phyloP scores from a whole-genome alignment of 2,329 filamentous ascomycete species.

The Cladosporium austrohemisphaericum region DNA sequence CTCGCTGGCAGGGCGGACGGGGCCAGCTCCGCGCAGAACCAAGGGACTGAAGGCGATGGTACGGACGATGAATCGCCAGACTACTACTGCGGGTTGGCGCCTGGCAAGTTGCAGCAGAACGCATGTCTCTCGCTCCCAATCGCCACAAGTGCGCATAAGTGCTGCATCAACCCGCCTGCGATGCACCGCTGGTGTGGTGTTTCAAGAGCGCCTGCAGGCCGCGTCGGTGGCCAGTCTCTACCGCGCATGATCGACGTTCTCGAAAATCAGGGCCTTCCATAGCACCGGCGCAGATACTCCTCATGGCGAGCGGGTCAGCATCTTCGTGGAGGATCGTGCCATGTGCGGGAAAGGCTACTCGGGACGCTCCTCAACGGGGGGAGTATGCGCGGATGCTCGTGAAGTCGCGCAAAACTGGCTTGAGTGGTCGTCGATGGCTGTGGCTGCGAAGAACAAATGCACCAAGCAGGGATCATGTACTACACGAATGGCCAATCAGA shows the following conservation, averaged over 20 bases:
- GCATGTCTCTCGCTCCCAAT: background rate
- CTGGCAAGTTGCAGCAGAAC: constrained; percentile 4
- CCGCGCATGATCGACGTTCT: constrained; percentile 14
- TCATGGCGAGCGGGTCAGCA: constrained; percentile 21
- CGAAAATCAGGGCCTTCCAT: constrained; percentile 18
- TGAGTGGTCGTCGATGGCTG: constrained; percentile 17
- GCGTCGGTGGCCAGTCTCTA: constrained; percentile 13
- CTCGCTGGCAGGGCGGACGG: background rate
- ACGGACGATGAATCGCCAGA: background rate
- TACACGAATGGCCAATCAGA: constrained; percentile 4
- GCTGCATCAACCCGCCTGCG: constrained; percentile 2
- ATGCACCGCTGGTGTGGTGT: constrained; percentile 1
- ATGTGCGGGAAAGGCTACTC: constrained; percentile 13
- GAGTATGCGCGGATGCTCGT: constrained; percentile 13
- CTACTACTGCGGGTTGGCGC: background rate
- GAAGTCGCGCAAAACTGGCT: constrained; percentile 11
- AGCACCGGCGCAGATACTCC: constrained; percentile 23
- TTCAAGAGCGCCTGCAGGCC: constrained; percentile 14
- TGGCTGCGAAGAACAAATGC: constrained; percentile 12
- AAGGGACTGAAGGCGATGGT: too few species aligned
- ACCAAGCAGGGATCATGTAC: constrained; percentile 11
- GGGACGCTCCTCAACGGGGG: constrained; percentile 18
- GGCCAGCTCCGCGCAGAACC: constrained; percentile 1
- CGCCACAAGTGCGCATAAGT: constrained; percentile 3
- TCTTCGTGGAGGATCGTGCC: constrained; percentile 14